Conservation (phyloP, 192 early-diverging fungal species). For the Coemansia sp. region DNA sequence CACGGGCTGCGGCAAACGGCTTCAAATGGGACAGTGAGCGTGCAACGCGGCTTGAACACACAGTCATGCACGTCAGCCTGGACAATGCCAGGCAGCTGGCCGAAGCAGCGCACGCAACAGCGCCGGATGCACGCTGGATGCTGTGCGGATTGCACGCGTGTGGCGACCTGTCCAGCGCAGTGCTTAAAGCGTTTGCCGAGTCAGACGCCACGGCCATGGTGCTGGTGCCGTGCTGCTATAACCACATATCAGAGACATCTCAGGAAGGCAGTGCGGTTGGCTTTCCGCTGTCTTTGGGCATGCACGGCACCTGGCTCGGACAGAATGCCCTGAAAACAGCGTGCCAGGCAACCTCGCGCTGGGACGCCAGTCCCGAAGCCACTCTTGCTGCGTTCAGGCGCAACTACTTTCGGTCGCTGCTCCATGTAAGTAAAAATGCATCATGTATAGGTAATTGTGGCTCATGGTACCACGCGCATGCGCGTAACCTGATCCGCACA, state of each 20-base stretch:
- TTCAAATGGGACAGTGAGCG: slow-evolving; percentile 18
- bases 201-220: slow-evolving; percentile 59
- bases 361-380: slow-evolving; percentile 60
- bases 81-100: slow-evolving; percentile 15
- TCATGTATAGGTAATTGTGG: neutral
- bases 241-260: slow-evolving; percentile 64
- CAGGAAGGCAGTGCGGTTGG: neutral
- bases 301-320: slow-evolving; percentile 49
- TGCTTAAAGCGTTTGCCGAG: slow-evolving; percentile 66
- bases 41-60: slow-evolving; percentile 22
- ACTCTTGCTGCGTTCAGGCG: slow-evolving; percentile 62
- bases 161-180: slow-evolving; percentile 74
- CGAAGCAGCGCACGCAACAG: neutral
- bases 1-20: slow-evolving; percentile 21
- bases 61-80: slow-evolving; percentile 26
- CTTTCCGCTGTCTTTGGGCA: slow-evolving; percentile 26
- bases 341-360: slow-evolving; percentile 79
- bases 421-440: slow-evolving; percentile 52
- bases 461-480: neutral
- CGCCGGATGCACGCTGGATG: slow-evolving; percentile 54
- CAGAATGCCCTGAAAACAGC: slow-evolving; percentile 67
- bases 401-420: slow-evolving; percentile 72
- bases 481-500: neutral
- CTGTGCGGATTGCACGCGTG: slow-evolving; percentile 84
- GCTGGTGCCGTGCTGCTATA: slow-evolving; percentile 85